Base-by-base conservation (phyloP, 2,329 filamentous ascomycete species). In the Penicillium corylophilum region DNA sequence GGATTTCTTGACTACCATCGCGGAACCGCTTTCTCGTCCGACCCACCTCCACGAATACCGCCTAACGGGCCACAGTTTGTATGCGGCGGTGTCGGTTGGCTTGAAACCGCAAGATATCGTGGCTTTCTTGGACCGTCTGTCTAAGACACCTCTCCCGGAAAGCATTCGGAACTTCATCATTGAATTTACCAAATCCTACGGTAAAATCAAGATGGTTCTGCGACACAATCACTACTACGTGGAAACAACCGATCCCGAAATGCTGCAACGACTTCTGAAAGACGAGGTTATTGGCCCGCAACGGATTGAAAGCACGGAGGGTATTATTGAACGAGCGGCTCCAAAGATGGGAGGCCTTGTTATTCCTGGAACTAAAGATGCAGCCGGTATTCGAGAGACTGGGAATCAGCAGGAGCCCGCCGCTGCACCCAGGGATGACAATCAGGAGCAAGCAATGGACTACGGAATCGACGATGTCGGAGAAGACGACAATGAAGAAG, bases 201-300 rank as follows among this genome's bases (percentile, higher is more conserved):
- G 94, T 59, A 97, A 96, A 73, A 91, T 96, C 49, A 94, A 96
- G 71, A 83, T 97, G 47, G 94, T 97, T 40, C 74, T 97, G 57
- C 95, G 96, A 71, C 89, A 96, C 64, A 97, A 93, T 56, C 89
- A 90, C 60, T 96, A 95, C 72, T 96, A 88, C 63, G 86, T 97
- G 55, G 94, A 99, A 73, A 96, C 89, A 64, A 87, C 89, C 18
- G 93, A 97, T 70, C 87, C 91, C 12, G 81, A 86, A 10, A 89
- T 96, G 68, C 79, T 97, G 51, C 90, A 96, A 71, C 88, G 82
- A 65, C 79, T 97, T n/a, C 79, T 97, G 31, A 86, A 88, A 65
- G 93, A 97, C 69, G 81, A 85, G 13, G 82, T 89, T 46, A 95
- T 99, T 52, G 88, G 89, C 0, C 82, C 85, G 16, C 85, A 90